Conservation (phyloP, 805 yeast species). For the Candida tallmaniae region DNA sequence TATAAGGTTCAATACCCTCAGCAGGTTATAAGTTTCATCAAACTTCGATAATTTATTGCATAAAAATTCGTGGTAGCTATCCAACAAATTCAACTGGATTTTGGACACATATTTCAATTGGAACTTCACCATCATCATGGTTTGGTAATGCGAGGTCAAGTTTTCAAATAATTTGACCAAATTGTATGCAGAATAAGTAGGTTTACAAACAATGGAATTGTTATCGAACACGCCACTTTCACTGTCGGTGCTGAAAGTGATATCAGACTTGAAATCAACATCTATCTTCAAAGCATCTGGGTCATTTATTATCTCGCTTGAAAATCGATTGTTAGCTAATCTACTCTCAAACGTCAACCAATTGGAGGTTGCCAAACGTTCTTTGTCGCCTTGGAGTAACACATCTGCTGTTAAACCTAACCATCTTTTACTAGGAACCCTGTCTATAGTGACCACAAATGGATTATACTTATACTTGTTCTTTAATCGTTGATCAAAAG, state of each 20-base stretch:
- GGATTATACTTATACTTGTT: slow-evolving; percentile 46
- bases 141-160: slow-evolving; percentile 50
- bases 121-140: slow-evolving; percentile 46
- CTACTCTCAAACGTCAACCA: slow-evolving; percentile 54
- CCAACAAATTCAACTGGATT: slow-evolving; percentile 55
- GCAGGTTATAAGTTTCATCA: slow-evolving; percentile 32
- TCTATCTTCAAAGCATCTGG: slow-evolving; percentile 55
- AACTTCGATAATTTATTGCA: slow-evolving; percentile 39
- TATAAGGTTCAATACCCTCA: slow-evolving; percentile 27
- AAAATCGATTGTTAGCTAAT: slow-evolving; percentile 48
- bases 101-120: slow-evolving; percentile 53
- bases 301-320: slow-evolving; percentile 43
- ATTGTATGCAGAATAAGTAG: slow-evolving; percentile 60
- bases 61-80: slow-evolving; percentile 44
- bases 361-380: slow-evolving; percentile 24
- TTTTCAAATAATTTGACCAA: slow-evolving; percentile 54
- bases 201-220: slow-evolving; percentile 23
- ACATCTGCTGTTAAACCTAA: slow-evolving; percentile 43
- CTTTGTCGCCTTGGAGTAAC: slow-evolving; percentile 30
- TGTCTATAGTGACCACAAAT: slow-evolving; percentile 15
- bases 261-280: slow-evolving; percentile 37
- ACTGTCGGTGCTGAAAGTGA: background rate
- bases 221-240: background rate
- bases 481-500: slow-evolving; percentile 51
- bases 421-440: slow-evolving; percentile 36